Evolutionary conservation across 176 grass and related monocot species (phyloP), one percentile per base, ranked within the genome.

Genomic region (Lolium perenne): DNA sequence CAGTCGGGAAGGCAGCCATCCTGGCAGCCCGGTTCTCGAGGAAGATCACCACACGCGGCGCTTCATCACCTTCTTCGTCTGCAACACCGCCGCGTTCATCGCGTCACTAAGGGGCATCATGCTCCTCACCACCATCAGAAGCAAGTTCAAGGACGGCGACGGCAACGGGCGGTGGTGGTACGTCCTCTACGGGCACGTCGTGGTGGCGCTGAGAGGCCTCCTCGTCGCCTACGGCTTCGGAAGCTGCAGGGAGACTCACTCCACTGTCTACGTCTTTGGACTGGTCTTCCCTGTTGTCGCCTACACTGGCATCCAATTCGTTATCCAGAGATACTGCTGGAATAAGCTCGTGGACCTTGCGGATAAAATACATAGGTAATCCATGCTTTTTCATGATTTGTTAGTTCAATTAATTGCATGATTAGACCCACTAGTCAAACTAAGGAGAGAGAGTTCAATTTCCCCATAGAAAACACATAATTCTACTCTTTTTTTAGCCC

Each of bases 51-150:
- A 25, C 25, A 7, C 32, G 1, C 3, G 38, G 50, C 84, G 76
- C 11, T 79, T 79, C 85, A 54, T 13, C 10, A 7, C 35, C 0
- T 87, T 87, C 64, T 81, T 72, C 64, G 8, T 78, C 41, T 51
- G n/a, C 51, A 87, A 87, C n/a, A 72, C 77, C 18, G 16, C 21
- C 16, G 57, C 77, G 12, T 82, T 87, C 66, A 46, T 74, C 16
- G 45, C 85, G 3, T 87, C 85, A 0, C n/a, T 87, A 0, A 53
- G 45, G 55, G 72, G 43, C 38, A 81, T 87, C n/a, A 87, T 87
- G 60, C 40, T 7, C 35, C 38, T 79, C 2, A n/a, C 67, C 67
- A 71, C 38, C 17, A 71, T 45, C 38, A n/a, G 67, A 11, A 71
- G 38, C 67, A 20, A 71, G 38, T 71, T 71, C 38, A 45, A n/a